Base-by-base conservation (phyloP, 2,329 filamentous ascomycete genomes). In the Fusarium tjaetaba region DNA sequence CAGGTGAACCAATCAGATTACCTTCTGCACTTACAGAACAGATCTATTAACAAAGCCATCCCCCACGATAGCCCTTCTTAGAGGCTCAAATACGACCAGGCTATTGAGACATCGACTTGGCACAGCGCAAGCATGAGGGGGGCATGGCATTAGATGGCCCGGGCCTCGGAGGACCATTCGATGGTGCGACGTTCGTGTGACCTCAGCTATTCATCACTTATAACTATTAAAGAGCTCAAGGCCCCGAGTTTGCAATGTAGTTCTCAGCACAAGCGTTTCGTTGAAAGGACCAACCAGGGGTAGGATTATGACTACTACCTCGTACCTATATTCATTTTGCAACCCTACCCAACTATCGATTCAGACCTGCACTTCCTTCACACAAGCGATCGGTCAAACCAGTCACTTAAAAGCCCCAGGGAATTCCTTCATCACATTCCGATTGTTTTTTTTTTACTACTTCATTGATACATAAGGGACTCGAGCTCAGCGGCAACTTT, bases 401-500 rank as follows among this genome's bases (percentile, higher is more conserved):
- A 51, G 34, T 49, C 49, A 61, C 62, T 16, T 5, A 38, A 36
- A 28, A 26, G 34, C 42, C 56, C 20, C 30, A 36, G 41, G 48
- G 36, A 11, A 30, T 46, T 46, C 32, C 49, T 68, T 65, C 52
- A 51, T 72, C 52, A 48, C 56, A 65, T 56, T 59, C 56, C 49
- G 39, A 65, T 70, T 64, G 36, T 69, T 48, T 65, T 51, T 61
- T 56, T 30, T 11, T 30, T 30, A 65, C 68, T 73, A 72, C 59
- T 71, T 73, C 71, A 69, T 73, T 60, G 63, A 69, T 74, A 74
- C 71, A 74, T 70, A 74, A 62, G 68, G 71, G 71, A 74, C 34
- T 60, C 52, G 52, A 66, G 57, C 68, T 74, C 68, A 74, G 71
- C 64, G 49, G 64, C 60, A 59, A 49, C 53, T 36, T 51, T 32